A percentile compares a stretch with the other conserved stretches of the same genome.
These are phyloP conservation scores for Nicotiana tomentosiformis DNA, from an alignment of 257 asterid species.

Conservation along the genomic window DNA sequence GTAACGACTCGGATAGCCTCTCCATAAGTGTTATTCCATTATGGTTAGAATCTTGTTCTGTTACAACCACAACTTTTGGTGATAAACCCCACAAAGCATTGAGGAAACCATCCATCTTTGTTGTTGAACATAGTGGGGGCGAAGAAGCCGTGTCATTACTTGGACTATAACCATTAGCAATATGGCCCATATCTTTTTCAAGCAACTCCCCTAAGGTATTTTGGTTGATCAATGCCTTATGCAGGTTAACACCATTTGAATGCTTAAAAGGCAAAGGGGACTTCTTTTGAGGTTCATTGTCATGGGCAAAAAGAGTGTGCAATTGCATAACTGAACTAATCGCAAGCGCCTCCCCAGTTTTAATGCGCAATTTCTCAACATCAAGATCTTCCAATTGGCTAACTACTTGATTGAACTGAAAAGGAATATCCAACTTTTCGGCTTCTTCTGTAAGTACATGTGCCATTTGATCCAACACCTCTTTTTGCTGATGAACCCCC, in stretches of 20 bases:
- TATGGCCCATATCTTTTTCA: constrained; percentile 40
- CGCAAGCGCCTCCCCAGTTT: constrained; percentile 92
- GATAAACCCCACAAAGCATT: constrained; percentile 62
- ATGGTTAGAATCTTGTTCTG: constrained; percentile 87
- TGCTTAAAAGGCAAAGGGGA: constrained; percentile 38
- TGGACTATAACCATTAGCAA: constrained; percentile 49
- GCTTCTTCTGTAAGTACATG: constrained; percentile 72
- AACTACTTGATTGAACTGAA: constrained; percentile 76
- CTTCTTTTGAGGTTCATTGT: constrained; percentile 27
- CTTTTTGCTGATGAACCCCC: constrained; percentile 63
- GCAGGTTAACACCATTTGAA: constrained; percentile 32
- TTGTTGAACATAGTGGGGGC: constrained; percentile 39
- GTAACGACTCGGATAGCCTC: constrained; percentile 71
- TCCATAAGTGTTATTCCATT: constrained; percentile 76
- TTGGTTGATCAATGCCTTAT: constrained; percentile 42
- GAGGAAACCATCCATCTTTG: constrained; percentile 50
- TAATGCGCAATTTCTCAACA: constrained; percentile 56
- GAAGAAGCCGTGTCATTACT: constrained; percentile 65
- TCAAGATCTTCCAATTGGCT: constrained; percentile 64
- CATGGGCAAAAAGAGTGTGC: constrained; percentile 61
- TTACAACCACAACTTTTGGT: constrained; percentile 81
- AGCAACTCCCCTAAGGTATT: constrained; percentile 61
- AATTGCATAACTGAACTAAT: constrained; percentile 61
- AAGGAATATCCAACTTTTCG: constrained; percentile 79
- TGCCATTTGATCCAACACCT: constrained; percentile 78